These are phyloP conservation scores for Cyclocybe cylindracea DNA, from an alignment of 768 basidiomycete species.

Conservation along the genomic window DNA sequence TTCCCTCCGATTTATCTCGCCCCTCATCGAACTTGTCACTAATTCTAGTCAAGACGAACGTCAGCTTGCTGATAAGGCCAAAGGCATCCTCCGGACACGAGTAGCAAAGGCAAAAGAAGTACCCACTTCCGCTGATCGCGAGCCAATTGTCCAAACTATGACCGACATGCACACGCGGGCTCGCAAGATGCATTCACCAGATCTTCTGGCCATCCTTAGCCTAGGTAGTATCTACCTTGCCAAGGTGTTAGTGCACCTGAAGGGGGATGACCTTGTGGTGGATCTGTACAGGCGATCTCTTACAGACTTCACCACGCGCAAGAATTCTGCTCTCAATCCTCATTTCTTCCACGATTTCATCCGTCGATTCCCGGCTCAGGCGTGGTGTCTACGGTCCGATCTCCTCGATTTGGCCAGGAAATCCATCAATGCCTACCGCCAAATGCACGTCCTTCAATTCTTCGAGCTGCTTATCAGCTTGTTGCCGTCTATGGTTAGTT, in stretches of 20 bases:
- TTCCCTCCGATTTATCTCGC: conserved; percentile 65
- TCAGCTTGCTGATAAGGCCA: conserved; percentile 88
- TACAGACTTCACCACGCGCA: conserved; percentile 76
- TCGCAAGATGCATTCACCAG: conserved; percentile 60
- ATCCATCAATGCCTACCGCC: conserved; percentile 77
- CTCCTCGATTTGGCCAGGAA: conserved; percentile 57
- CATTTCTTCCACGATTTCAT: conserved; percentile 81
- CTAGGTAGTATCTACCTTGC: conserved; percentile 72
- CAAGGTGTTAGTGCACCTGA: conserved; percentile 43
- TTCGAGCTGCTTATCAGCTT: conserved; percentile 64
- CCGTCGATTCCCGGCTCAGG: conserved; percentile 60
- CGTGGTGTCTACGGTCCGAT: conserved; percentile 64
- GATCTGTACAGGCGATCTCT: conserved; percentile 67
- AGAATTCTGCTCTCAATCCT: conserved; percentile 73
- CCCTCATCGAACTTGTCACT: conserved; percentile 75
- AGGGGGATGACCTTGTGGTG: conserved; percentile 47
- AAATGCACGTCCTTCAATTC: conserved; percentile 72
- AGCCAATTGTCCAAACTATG: conserved; percentile 47
- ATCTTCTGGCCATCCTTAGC: conserved; percentile 64
- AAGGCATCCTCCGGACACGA: conserved; percentile 72
- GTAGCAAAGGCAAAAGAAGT: conserved; percentile 75
- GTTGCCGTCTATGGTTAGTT: conserved; percentile 48
- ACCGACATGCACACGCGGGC: conserved; percentile 73
- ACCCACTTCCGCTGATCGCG: conserved; percentile 48
- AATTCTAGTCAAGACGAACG: conserved; percentile 73